These are phyloP conservation scores for Boletus rex-veris DNA, from an alignment of 768 basidiomycete species.

Conservation along the genomic window DNA sequence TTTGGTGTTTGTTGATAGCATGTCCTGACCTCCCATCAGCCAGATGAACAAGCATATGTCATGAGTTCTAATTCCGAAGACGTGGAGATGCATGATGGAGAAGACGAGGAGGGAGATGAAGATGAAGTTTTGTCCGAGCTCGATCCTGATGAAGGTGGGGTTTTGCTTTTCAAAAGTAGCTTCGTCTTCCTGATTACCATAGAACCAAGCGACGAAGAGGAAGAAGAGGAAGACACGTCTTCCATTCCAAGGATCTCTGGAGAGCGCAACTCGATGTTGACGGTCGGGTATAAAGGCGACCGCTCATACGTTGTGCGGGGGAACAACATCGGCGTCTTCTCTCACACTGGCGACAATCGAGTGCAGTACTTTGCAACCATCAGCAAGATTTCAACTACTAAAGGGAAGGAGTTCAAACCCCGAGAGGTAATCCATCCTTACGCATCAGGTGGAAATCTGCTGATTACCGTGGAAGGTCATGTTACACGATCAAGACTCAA, in stretches of 20 bases:
- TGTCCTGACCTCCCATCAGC: slow-evolving; percentile 33
- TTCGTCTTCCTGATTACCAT: slow-evolving; percentile 28
- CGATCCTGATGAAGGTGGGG: slow-evolving; percentile 58
- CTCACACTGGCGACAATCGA: slow-evolving; percentile 60
- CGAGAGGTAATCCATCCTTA: slow-evolving; percentile 57
- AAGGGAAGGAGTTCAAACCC: slow-evolving; percentile 83
- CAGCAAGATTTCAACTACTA: slow-evolving; percentile 71
- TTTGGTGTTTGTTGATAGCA: background rate
- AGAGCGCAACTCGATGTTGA: slow-evolving; percentile 82
- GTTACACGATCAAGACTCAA: slow-evolving; percentile 94
- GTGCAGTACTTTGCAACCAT: slow-evolving; percentile 89
- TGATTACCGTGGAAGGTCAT: slow-evolving; percentile 60
- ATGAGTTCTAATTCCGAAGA: slow-evolving; percentile 74
- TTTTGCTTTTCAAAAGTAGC: background rate
- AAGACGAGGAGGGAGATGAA: slow-evolving; percentile 74
- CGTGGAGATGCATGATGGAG: slow-evolving; percentile 81
- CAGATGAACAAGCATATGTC: slow-evolving; percentile 86
- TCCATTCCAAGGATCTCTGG: slow-evolving; percentile 44
- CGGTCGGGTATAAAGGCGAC: slow-evolving; percentile 94
- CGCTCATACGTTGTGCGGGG: slow-evolving; percentile 92
- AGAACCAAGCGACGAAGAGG: slow-evolving; percentile 44
- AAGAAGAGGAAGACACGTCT: slow-evolving; percentile 36
- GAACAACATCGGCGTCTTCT: slow-evolving; percentile 88
- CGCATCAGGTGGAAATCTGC: background rate
- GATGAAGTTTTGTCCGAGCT: slow-evolving; percentile 71